Base-by-base conservation (phyloP, 148 eudicot genomes). In the Rhododendron griersonianum region DNA sequence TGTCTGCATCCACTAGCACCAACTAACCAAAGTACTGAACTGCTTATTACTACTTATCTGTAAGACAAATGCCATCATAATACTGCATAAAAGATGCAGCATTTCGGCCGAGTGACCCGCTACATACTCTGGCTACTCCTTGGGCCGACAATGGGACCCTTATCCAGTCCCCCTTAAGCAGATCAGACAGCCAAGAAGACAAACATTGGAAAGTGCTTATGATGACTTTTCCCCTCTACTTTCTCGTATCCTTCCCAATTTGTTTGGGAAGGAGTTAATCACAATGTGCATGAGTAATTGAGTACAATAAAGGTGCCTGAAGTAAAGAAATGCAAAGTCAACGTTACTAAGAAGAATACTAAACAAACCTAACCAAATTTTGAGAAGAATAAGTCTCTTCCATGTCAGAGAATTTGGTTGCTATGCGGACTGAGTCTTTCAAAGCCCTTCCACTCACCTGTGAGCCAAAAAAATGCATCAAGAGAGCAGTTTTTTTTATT, bases 371-470 rank as follows among this genome's bases (percentile, higher is more conserved):
- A 87, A 98, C 75, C 76, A 87, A 85, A 86, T 95, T 91, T 35
- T 84, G 87, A 44, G 98, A 87, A 63, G 89, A 65, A 82, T 90
- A 98, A 41, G 88, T 87, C 88, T 90, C 86, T 87, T 95, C 98
- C 96, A 98, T 90, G 75, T 98, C 98, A 28, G 95, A 83, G 90
- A 93, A 95, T 74, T 89, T 91, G 21, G 98, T 93, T 39, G 84
- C 83, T 61, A 98, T 98, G 83, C 90, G 90, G 61, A 98, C 89
- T 8, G 98, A 94, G 87, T 95, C 98, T 91, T 93, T 91, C 77
- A 95, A 88, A 78, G 99, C 99, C 83, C 90, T 92, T 87, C 94
- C 96, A 65, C 89, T 91, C 57, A 98, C 95, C 99, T 97, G 85
- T 30, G 35, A 84, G 87, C 78, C 84, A 25, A 73, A 39, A 16